Percentiles rank a stretch among this genome's conserved stretches.
Conservation (phyloP, 2,329 filamentous ascomycete genomes). For the Emmonsia crescens region DNA sequence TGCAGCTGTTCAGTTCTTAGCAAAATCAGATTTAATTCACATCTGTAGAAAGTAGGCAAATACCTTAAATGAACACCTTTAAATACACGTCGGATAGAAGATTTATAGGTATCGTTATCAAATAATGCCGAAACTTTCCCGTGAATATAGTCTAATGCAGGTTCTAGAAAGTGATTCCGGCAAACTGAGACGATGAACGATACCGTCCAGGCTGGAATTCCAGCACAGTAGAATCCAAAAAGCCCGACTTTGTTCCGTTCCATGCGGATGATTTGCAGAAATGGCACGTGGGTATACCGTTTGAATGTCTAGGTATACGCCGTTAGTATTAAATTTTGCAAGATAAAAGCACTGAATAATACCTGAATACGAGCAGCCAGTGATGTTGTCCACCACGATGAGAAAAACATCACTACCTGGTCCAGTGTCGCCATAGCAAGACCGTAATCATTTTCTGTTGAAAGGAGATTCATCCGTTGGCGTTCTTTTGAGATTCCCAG, state of each 20-base stretch:
- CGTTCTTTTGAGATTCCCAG: conserved; percentile 26
- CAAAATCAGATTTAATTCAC: neutral
- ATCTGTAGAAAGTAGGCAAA: neutral
- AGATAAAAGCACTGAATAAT: conserved; percentile 10
- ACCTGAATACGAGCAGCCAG: conserved; percentile 31
- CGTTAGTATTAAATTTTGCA: conserved; percentile 9
- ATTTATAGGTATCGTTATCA: conserved; percentile 18
- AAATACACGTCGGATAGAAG: conserved; percentile 20
- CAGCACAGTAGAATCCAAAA: conserved; percentile 30
- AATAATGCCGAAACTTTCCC: conserved; percentile 17
- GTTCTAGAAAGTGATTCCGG: conserved; percentile 29
- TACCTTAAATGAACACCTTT: conserved; percentile 8
- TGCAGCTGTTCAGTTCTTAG: conserved; percentile 22
- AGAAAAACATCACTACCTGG: conserved; percentile 31
- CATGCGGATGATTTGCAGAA: conserved; percentile 27
- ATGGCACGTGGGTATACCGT: conserved; percentile 26
- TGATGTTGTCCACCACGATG: conserved; percentile 33
- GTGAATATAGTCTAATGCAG: conserved; percentile 21
- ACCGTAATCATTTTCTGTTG: conserved; percentile 35
- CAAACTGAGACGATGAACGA: conserved; percentile 29
- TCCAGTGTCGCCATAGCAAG: conserved; percentile 32
- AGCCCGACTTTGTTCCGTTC: conserved; percentile 27
- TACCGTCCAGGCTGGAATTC: conserved; percentile 30
- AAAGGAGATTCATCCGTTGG: conserved; percentile 28
- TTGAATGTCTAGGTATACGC: conserved; percentile 25